Base-by-base conservation (phyloP, 352 stramenopile species). In the Globisporangium uncinulatum region DNA sequence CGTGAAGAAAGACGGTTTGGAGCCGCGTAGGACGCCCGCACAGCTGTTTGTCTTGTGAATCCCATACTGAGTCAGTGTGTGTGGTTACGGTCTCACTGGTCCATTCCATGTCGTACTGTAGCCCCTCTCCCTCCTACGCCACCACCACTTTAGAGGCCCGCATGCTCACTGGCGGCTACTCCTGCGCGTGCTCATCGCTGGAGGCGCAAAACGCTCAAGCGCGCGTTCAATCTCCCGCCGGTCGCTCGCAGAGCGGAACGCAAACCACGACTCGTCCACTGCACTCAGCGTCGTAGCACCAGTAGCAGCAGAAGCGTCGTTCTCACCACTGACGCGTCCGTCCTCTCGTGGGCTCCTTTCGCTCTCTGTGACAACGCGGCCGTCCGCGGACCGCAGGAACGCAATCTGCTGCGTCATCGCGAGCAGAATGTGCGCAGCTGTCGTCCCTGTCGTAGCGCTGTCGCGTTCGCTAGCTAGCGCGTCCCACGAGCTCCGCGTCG, bases 261-360 rank as follows among this genome's bases (percentile, higher is more conserved):
- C 69, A 36, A 76, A 74, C 69, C 69, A 76, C 31, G 62, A 61
- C 11, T 45, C 31, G 9, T 65, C 39, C 19, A 64, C 44, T 31
- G 44, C 20, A 0, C 46, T 32, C 24, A 43, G 29, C 2, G 13
- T 37, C 52, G 54, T 24, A 1, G 43, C 1, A 21, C 31, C 2
- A 8, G 39, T 3, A 8, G 39, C 8, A 0, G 34, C 13, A 2
- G 42, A 6, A 7, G 31, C 13, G 10, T 56, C 14, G 44, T 29
- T 29, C 24, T 29, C 24, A n/a, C 37, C 7, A 44, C 39, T n/a
- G 39, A 21, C 13, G 20, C 56, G 29, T 31, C 24, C 24, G 24
- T 32, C 31, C 32, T 56, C 36, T 13, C 13, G 31, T 32, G 17
- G 14, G 9, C n/a, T 17, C 4, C 9, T 31, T 0, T 21, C 32